Base-by-base conservation (phyloP, 305 asterid genomes). In the Fraxinus nigra region DNA sequence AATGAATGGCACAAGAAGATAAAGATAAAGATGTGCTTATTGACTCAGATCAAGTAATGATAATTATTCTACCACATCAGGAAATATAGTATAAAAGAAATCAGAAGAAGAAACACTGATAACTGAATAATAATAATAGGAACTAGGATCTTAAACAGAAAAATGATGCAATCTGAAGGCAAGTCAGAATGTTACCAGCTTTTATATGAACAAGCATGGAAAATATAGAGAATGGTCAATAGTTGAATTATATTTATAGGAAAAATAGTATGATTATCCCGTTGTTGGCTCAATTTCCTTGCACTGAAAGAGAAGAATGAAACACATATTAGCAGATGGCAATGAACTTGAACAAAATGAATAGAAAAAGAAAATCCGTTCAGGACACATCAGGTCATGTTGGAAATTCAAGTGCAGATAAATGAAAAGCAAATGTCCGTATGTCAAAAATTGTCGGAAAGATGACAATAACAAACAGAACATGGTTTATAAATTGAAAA, bases 221-320 rank as follows among this genome's bases (percentile, higher is more conserved):
- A 77, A 5, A 56, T 51, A 77, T 69, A 26, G n/a, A 65, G 72
- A 10, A 65, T 4, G 26, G 7, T 33, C 22, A 33, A 33, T 70
- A 30, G 11, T 54, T 78, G 26, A 70, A 32, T 72, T 56, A 24
- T 24, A 24, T 24, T 24, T 24, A 6, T 24, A 51, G 82, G 76
- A 38, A 77, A 11, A 43, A 72, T 32, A 72, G 40, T 22, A 16
- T 37, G n/a, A 30, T 9, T 78, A 46, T 26, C 76, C 43, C 26
- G 46, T 73, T 37, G 69, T 38, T 38, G 28, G 67, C 69, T 38
- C 76, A 40, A 46, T 9, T 32, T 32, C 46, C 76, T 70, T 13
- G 37, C 48, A 61, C 82, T 72, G 79, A 7, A 72, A 37, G 72
- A 56, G 59, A 40, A 82, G 82, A 82, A 78, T 26, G 76, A 56